Percentiles rank a stretch among this genome's conserved stretches.
These are phyloP conservation scores for Aphanomyces invadans DNA, from an alignment of 352 stramenopile genomes.

Conservation along the genomic window DNA sequence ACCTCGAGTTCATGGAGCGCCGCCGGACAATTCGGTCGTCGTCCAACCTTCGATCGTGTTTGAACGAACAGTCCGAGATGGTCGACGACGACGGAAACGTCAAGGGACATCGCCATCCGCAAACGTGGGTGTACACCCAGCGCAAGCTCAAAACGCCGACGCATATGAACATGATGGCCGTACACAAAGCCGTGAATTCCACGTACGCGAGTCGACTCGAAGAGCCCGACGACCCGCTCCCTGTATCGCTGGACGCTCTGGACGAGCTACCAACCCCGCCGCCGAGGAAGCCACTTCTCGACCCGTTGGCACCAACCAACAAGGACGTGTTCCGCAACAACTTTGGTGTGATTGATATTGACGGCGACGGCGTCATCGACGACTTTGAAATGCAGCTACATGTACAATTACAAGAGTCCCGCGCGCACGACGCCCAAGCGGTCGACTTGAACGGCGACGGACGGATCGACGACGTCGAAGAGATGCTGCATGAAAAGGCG, in stretches of 20 bases:
- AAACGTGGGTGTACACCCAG: slow-evolving; percentile 58
- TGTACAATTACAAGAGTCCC: slow-evolving; percentile 37
- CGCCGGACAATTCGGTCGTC: slow-evolving; percentile 54
- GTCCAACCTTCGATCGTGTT: slow-evolving; percentile 32
- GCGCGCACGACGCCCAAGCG: slow-evolving; percentile 14
- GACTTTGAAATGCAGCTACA: slow-evolving; percentile 57
- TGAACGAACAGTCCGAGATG: neutral
- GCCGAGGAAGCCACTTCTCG: neutral
- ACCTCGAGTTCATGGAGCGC: slow-evolving; percentile 50
- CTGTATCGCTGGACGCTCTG: neutral
- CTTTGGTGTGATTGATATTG: slow-evolving; percentile 49
- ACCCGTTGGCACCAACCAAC: neutral
- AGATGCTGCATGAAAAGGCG: neutral
- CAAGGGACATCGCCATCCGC: slow-evolving; percentile 23
- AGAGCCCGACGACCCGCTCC: neutral
- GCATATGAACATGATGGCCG: slow-evolving; percentile 12
- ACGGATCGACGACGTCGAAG: neutral
- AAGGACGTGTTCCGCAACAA: slow-evolving; percentile 34
- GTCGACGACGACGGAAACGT: slow-evolving; percentile 1
- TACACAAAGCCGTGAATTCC: slow-evolving; percentile 25
- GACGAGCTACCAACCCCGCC: neutral
- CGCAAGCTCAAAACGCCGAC: slow-evolving; percentile 40
- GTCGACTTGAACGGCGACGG: slow-evolving; percentile 20
- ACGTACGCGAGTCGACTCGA: slow-evolving; percentile 30
- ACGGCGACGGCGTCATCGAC: slow-evolving; percentile 53